Evolutionary conservation across 129 eudicot genomes (phyloP).

Genomic region (Helichrysum umbraculigerum): DNA sequence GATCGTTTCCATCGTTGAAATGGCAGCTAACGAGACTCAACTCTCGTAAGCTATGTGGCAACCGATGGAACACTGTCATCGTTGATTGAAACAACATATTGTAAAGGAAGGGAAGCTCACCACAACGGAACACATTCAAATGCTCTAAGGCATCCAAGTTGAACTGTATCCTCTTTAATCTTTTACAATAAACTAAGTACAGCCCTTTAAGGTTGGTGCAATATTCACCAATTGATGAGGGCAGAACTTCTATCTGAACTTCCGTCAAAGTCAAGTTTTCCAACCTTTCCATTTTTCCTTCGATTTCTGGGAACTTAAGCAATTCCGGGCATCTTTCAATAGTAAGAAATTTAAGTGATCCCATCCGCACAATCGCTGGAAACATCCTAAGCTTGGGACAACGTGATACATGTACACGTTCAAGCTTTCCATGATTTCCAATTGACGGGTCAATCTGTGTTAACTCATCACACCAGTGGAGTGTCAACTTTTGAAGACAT

Average conservation of each 20-base stretch:
- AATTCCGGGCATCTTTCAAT: fast-evolving
- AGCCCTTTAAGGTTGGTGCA: neutral
- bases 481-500: neutral
- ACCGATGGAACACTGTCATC: neutral
- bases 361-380: neutral
- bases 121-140: no score
- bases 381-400: neutral
- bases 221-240: neutral
- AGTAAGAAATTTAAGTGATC: neutral
- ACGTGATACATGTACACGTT: neutral
- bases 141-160: neutral
- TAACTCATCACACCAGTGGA: neutral
- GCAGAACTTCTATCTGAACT: neutral
- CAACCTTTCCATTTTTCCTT: neutral
- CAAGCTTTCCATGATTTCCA: neutral
- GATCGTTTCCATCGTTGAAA: neutral
- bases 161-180: neutral
- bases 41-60: neutral
- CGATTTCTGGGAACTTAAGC: neutral
- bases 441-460: conserved; percentile 19
- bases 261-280: neutral
- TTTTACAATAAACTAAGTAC: no score
- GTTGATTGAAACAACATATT: no score
- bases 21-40: neutral
- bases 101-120: no score